Conservation (phyloP, 176 grass and related monocot species). For the Triticum urartu region DNA sequence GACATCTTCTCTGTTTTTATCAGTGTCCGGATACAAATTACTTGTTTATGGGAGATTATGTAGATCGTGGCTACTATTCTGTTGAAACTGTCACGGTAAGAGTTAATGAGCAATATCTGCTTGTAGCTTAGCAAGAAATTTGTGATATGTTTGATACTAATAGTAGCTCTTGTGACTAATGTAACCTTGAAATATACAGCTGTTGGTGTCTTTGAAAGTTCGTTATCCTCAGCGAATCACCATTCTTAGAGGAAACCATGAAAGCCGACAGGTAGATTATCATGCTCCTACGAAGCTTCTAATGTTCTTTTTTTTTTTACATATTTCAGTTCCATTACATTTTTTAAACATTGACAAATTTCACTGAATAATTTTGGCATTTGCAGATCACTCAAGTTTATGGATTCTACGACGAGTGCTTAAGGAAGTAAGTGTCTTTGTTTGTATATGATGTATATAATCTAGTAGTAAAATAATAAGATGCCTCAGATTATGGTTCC, state of each 20-base stretch:
- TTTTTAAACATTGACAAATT: conserved; percentile 13
- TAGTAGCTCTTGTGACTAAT: conserved; percentile 14
- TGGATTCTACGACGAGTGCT: conserved; percentile 97
- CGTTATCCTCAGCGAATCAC: conserved; percentile 96
- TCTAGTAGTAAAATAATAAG: background rate
- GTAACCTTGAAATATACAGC: conserved; percentile 46
- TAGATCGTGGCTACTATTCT: conserved; percentile 96
- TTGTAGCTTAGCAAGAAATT: background rate
- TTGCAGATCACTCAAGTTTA: conserved; percentile 98
- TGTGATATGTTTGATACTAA: background rate
- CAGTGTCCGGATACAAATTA: conserved; percentile 99
- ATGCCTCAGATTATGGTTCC: background rate
- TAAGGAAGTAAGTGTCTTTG: conserved; percentile 78
- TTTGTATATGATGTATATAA: background rate
- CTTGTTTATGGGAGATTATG: conserved; percentile 99
- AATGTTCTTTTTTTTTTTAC: background rate
- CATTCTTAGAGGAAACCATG: conserved; percentile 99
- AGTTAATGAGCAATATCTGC: background rate
- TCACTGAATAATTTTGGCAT: conserved; percentile 20
- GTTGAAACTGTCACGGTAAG: conserved; percentile 98
- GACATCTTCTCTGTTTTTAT: conserved; percentile 25
- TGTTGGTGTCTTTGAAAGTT: conserved; percentile 95
- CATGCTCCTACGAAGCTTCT: background rate
- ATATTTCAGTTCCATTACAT: conserved; percentile 16
- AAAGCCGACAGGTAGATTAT: conserved; percentile 81